Conservation (phyloP, 2,329 filamentous ascomycete genomes). For the Aspergillus brasiliensis region DNA sequence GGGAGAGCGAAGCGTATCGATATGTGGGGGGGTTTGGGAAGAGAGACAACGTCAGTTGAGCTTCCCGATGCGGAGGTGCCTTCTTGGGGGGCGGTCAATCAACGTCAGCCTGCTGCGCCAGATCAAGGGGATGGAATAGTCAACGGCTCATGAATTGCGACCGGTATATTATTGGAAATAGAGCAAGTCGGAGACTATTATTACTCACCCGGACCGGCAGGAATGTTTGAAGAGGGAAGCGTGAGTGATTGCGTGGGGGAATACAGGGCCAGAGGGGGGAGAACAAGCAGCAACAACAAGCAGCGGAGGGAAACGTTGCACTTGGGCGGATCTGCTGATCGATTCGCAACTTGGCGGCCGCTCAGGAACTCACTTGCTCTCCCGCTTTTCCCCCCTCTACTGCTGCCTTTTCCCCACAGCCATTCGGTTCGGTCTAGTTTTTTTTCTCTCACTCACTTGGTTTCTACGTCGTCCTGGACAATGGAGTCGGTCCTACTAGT, state of each 20-base stretch:
- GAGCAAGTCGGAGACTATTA: neutral
- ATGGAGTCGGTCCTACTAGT: constrained; percentile 12
- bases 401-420: constrained; percentile 6
- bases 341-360: neutral
- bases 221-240: neutral
- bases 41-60: constrained; percentile 19
- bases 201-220: constrained; percentile 11
- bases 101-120: constrained; percentile 19
- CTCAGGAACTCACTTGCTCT: neutral
- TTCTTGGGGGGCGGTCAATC: constrained; percentile 16
- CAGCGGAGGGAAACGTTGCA: constrained; percentile 7
- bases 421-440: constrained; percentile 13
- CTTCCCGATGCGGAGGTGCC: constrained; percentile 23
- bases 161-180: constrained; percentile 14
- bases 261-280: too few relatives aligned
- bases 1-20: constrained; percentile 14
- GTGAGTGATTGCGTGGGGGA: constrained; percentile 1
- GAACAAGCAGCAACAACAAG: neutral
- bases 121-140: neutral
- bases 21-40: constrained; percentile 3
- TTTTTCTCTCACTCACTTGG: constrained; percentile 12
- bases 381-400: constrained; percentile 3
- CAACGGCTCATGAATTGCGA: constrained; percentile 5
- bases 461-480: neutral
- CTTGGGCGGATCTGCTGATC: constrained; percentile 6